A percentile compares a stretch with the other conserved stretches of the same genome.
Conservation (phyloP, 2,329 filamentous ascomycete genomes). For the Proliferodiscus dingleyae region DNA sequence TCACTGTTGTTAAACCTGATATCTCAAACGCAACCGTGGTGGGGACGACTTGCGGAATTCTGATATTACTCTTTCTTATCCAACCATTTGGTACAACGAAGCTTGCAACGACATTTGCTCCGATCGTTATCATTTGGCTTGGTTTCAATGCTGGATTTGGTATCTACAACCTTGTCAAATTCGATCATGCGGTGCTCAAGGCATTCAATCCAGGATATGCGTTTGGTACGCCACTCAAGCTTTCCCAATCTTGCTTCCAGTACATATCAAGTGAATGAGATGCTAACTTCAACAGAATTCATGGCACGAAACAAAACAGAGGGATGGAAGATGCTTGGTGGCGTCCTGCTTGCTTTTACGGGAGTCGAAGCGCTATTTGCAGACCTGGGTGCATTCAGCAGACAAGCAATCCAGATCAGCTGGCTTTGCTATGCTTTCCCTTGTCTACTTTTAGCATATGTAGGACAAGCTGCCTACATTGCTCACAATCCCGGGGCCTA, state of each 20-base stretch:
- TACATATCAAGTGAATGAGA: background rate
- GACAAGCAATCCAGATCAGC: slow-evolving; percentile 63
- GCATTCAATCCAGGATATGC: slow-evolving; percentile 55
- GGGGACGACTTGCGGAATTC: slow-evolving; percentile 58
- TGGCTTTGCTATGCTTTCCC: slow-evolving; percentile 68
- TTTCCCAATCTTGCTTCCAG: background rate
- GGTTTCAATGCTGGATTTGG: slow-evolving; percentile 57
- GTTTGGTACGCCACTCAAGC: slow-evolving; percentile 37
- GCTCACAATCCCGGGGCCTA: slow-evolving; percentile 53
- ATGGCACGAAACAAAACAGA: slow-evolving; percentile 51
- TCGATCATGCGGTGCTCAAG: slow-evolving; percentile 48
- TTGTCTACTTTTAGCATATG: slow-evolving; percentile 45
- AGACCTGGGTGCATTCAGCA: slow-evolving; percentile 69
- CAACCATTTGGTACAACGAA: slow-evolving; percentile 61
- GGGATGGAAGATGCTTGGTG: slow-evolving; percentile 61
- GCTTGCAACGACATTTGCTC: slow-evolving; percentile 56
- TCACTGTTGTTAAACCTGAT: slow-evolving; percentile 52
- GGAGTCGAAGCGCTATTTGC: slow-evolving; percentile 74
- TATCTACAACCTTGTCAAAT: slow-evolving; percentile 53
- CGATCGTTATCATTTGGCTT: slow-evolving; percentile 64
- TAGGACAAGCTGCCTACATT: slow-evolving; percentile 69
- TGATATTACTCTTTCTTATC: slow-evolving; percentile 57
- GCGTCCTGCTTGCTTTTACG: slow-evolving; percentile 68
- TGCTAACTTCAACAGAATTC: slow-evolving; percentile 36
- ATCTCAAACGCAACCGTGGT: slow-evolving; percentile 54